Conservation (phyloP, 2,329 filamentous ascomycete species). For the Xylariaceae sp. region DNA sequence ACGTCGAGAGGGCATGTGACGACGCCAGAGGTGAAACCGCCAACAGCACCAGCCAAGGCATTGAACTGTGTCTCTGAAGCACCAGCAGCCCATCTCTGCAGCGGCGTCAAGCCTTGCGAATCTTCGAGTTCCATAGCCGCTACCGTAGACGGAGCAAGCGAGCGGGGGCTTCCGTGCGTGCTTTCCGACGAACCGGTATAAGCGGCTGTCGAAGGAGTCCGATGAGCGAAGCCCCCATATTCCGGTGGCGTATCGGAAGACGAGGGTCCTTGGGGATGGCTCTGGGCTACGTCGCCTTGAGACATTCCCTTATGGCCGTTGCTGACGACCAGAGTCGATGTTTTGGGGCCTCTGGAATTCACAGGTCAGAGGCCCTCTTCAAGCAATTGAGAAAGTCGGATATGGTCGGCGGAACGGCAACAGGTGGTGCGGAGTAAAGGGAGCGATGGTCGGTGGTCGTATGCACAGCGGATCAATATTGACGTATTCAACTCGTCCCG, state of each 20-base stretch:
- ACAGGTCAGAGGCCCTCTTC: conserved; percentile 34
- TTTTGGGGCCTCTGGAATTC: conserved; percentile 31
- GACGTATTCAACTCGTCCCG: neutral
- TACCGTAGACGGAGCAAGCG: conserved; percentile 31
- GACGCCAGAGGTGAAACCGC: conserved; percentile 90
- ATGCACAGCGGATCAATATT: no score
- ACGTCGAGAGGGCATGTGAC: conserved; percentile 98
- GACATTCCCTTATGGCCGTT: conserved; percentile 52
- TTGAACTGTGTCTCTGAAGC: conserved; percentile 74
- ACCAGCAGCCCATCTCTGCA: conserved; percentile 62
- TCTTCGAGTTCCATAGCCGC: conserved; percentile 40
- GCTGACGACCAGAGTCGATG: neutral
- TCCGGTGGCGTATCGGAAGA: conserved; percentile 38
- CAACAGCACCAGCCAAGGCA: conserved; percentile 84
- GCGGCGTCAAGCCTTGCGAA: conserved; percentile 46
- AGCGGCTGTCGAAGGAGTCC: conserved; percentile 38
- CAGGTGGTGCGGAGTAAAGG: conserved; percentile 22
- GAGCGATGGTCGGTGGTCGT: conserved; percentile 8
- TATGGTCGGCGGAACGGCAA: conserved; percentile 17
- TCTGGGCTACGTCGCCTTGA: conserved; percentile 53
- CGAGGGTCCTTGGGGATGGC: conserved; percentile 40
- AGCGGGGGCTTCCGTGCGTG: conserved; percentile 16
- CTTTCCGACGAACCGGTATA: conserved; percentile 35
- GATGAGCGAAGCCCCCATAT: conserved; percentile 45
- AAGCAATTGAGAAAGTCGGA: conserved; percentile 22